Conservation (phyloP, 306 rosid genomes). For the Prinsepia uniflora region DNA sequence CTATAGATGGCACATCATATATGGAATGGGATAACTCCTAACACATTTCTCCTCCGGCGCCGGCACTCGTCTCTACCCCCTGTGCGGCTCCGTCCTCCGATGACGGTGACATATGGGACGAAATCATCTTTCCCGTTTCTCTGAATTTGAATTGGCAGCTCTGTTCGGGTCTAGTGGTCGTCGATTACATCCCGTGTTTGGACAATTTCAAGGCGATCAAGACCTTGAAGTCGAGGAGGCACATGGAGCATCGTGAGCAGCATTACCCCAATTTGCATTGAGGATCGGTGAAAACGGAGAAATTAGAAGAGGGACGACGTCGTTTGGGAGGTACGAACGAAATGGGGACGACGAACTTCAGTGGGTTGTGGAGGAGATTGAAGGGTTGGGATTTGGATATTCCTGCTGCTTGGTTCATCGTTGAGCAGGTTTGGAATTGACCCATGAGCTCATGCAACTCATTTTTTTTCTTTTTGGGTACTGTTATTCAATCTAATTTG, state of each 20-base stretch:
- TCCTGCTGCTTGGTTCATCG: conserved; percentile 33
- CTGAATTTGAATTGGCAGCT: conserved; percentile 47
- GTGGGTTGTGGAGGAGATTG: conserved; percentile 17
- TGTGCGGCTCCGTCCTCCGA: conserved; percentile 1
- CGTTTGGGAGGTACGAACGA: conserved; percentile 18
- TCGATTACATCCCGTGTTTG: conserved; percentile 80
- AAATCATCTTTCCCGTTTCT: neutral
- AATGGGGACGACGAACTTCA: conserved; percentile 19
- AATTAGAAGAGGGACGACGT: neutral
- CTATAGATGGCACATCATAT: no score
- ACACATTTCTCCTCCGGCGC: neutral
- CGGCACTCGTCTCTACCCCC: neutral
- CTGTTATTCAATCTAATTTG: neutral
- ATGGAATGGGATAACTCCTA: no score
- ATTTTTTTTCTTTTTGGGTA: conserved; percentile 2
- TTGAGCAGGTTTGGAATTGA: conserved; percentile 26
- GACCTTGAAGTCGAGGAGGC: conserved; percentile 64
- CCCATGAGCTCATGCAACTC: conserved; percentile 46
- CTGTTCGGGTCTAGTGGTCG: conserved; percentile 42
- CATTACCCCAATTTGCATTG: conserved; percentile 84
- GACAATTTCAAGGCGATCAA: conserved; percentile 67
- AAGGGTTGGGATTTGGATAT: conserved; percentile 35
- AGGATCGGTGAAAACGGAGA: no score
- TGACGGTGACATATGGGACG: neutral
- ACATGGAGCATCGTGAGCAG: conserved; percentile 93